Evolutionary conservation across 2,329 filamentous ascomycete species (phyloP), one percentile per base, ranked within the genome.

Genomic region (Ploettnerulaceae sp.): DNA sequence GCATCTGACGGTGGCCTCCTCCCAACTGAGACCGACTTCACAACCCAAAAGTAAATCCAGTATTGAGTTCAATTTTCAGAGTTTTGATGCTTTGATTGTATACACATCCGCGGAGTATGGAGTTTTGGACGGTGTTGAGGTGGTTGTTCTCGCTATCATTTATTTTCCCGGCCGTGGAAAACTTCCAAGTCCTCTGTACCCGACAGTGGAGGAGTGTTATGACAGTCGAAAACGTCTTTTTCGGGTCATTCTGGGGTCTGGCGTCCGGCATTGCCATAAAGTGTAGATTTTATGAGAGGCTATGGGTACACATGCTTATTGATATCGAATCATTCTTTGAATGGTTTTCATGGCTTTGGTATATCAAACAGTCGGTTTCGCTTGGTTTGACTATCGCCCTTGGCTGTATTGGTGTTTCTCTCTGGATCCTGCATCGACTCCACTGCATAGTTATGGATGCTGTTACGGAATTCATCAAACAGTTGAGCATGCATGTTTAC

Each of bases 11-110:
- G 79, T 44, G 77, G 77, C 29, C 73, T 75, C 48, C 79, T 84
- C 56, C 75, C 80, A 21, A 74, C 66, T 57, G 90, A 96, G 78
- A 86, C 77, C 39, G 90, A 96, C 68, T 96, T 95, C 64, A 96
- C 89, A 28, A 88, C 83, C 45, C 80, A 77, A 70, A 58, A 60
- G 44, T 63, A 56, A 55, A 41, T 44, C 12, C 25, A 11, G n/a
- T n/a, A n/a, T n/a, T n/a, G n/a, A n/a, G n/a, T n/a, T n/a, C n/a
- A n/a, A n/a, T n/a, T n/a, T n/a, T n/a, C n/a, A n/a, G 11, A 40
- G 14, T 12, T 11, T 31, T 29, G 37, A 29, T 29, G 17, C 15
- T 5, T 29, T 29, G 15, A 29, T 31, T 28, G 15, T 20, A 20
- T 7, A 40, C 11, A 3, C 21, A 34, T 15, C 17, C n/a, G 17